phyloP scores from a whole-genome alignment of 331 rosid genomes.

The Stylosanthes scabra region DNA sequence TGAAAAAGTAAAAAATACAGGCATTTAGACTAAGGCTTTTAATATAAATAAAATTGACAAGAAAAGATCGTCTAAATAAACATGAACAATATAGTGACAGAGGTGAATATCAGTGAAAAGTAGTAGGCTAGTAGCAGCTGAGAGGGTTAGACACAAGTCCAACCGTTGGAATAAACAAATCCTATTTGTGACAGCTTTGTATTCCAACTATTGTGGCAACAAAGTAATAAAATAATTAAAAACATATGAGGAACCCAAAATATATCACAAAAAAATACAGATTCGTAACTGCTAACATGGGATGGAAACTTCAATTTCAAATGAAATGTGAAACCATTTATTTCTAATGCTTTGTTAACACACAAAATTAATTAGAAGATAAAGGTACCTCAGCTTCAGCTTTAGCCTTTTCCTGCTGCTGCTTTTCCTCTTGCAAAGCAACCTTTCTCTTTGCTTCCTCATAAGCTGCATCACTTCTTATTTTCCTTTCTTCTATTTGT shows the following conservation, averaged over 20 bases:
- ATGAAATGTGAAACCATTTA: slow-evolving; percentile 25
- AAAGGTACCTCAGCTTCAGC: slow-evolving; percentile 80
- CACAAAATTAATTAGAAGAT: slow-evolving; percentile 39
- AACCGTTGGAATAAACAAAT: slow-evolving; percentile 11
- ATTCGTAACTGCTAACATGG: slow-evolving; percentile 15
- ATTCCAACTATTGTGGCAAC: slow-evolving; percentile 7
- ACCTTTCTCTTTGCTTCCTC: slow-evolving; percentile 92
- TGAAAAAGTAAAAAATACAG: slow-evolving; percentile 34
- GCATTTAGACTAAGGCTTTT: slow-evolving; percentile 24
- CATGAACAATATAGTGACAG: slow-evolving; percentile 13
- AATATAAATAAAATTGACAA: slow-evolving; percentile 12
- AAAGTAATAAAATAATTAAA: neutral
- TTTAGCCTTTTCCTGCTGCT: slow-evolving; percentile 80
- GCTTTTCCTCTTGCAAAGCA: slow-evolving; percentile 80
- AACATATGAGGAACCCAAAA: neutral
- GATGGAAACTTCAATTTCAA: slow-evolving; percentile 31
- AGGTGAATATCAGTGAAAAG: slow-evolving; percentile 12
- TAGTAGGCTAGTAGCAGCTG: slow-evolving; percentile 1
- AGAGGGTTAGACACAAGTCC: slow-evolving; percentile 4
- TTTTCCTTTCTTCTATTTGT: slow-evolving; percentile 92
- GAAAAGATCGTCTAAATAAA: slow-evolving; percentile 11
- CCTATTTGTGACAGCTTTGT: slow-evolving; percentile 17
- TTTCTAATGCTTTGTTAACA: slow-evolving; percentile 11
- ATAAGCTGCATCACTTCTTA: slow-evolving; percentile 86
- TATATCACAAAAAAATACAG: neutral